Evolutionary conservation across 2,329 filamentous ascomycete species (phyloP).

Genomic region (Dactylella cylindrospora): DNA sequence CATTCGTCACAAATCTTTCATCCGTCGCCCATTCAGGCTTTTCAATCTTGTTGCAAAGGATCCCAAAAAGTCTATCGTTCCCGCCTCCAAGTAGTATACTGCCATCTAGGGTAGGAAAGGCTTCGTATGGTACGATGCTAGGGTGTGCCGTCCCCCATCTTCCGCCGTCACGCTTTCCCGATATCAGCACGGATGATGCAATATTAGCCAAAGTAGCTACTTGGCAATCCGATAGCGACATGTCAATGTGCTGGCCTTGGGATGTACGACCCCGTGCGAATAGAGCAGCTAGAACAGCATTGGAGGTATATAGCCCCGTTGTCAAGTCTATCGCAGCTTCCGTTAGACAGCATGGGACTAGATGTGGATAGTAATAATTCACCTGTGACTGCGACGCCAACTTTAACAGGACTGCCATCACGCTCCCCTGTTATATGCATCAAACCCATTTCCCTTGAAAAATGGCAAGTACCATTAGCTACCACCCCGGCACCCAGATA

Average conservation of each 20-base stretch:
- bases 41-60: constrained; percentile 64
- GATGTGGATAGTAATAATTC: neutral
- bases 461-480: neutral
- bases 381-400: constrained; percentile 86
- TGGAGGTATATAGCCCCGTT: constrained; percentile 90
- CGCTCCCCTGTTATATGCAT: constrained; percentile 96
- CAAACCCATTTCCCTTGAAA: constrained; percentile 72
- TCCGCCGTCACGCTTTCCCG: constrained; percentile 80
- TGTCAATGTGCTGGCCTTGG: constrained; percentile 87
- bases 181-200: constrained; percentile 86
- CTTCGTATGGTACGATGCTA: constrained; percentile 88
- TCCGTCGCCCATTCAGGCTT: constrained; percentile 64
- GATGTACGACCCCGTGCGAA: constrained; percentile 73
- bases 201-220: constrained; percentile 94
- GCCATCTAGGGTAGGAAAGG: constrained; percentile 74
- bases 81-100: constrained; percentile 70
- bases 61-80: constrained; percentile 69
- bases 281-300: constrained; percentile 91
- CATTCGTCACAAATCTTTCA: constrained; percentile 63
- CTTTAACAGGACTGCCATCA: constrained; percentile 90
- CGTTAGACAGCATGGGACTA: neutral
- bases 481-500: too few species aligned
- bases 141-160: constrained; percentile 96
- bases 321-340: constrained; percentile 67
- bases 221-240: constrained; percentile 88